phyloP scores from a whole-genome alignment of 75 land plant genomes.

The Sequoia sempervirens region DNA sequence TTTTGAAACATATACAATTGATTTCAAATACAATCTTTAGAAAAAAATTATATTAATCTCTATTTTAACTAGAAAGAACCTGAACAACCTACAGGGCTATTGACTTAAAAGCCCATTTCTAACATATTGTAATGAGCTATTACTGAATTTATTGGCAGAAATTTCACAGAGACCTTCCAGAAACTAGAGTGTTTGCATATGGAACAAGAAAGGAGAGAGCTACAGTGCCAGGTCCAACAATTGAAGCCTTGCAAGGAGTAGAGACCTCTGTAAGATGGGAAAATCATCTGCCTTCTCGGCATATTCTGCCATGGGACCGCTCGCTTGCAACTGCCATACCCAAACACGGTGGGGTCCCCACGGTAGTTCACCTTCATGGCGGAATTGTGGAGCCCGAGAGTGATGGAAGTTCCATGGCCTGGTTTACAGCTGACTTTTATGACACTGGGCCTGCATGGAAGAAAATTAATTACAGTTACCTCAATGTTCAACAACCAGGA shows the following conservation, averaged over 20 bases:
- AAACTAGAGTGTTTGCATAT: slow-evolving; percentile 27
- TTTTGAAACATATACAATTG: too few species aligned
- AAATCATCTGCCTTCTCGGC: slow-evolving; percentile 51
- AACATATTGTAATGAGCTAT: neutral
- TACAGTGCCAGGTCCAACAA: slow-evolving; percentile 38
- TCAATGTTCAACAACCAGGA: slow-evolving; percentile 35
- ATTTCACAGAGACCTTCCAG: slow-evolving; percentile 40
- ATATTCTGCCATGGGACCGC: slow-evolving; percentile 72
- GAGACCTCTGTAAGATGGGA: slow-evolving; percentile 27
- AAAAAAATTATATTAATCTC: too few species aligned
- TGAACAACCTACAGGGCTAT: too few species aligned
- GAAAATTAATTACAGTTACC: slow-evolving; percentile 12
- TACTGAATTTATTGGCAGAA: slow-evolving; percentile 21
- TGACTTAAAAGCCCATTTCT: too few species aligned
- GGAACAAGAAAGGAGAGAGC: slow-evolving; percentile 15
- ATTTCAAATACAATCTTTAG: too few species aligned
- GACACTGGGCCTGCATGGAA: slow-evolving; percentile 38
- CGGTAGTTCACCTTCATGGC: slow-evolving; percentile 85
- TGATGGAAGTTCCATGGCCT: slow-evolving; percentile 66
- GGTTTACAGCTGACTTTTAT: slow-evolving; percentile 61
- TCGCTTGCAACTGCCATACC: slow-evolving; percentile 52
- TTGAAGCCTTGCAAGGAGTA: slow-evolving; percentile 19
- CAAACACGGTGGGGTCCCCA: slow-evolving; percentile 51
- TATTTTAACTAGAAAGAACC: too few species aligned
- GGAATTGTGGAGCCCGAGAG: slow-evolving; percentile 48